phyloP scores from a whole-genome alignment of 352 stramenopile genomes.

The Globisporangium carolinianum region DNA sequence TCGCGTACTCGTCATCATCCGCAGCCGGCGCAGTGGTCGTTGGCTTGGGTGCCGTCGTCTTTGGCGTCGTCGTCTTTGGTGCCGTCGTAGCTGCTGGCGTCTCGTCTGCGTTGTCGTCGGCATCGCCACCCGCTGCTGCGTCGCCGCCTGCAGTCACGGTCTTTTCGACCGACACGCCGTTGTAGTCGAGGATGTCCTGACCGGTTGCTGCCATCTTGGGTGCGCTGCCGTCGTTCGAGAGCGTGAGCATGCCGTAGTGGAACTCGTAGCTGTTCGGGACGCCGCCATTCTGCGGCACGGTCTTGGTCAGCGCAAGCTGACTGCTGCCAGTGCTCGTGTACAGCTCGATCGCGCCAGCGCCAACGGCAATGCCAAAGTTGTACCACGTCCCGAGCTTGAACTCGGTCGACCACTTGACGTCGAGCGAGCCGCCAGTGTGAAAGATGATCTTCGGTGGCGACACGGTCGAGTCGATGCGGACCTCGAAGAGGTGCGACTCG shows the following conservation, averaged over 20 bases:
- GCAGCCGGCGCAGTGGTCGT: background rate
- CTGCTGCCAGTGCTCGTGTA: conserved; percentile 49
- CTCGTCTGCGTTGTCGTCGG: background rate
- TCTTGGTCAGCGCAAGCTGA: conserved; percentile 32
- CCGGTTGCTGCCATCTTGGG: conserved; percentile 33
- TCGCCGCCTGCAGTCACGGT: conserved; percentile 5
- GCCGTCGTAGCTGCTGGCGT: conserved; percentile 4
- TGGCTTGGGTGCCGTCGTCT: background rate
- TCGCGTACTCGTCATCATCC: background rate
- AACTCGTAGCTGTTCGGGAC: conserved; percentile 43
- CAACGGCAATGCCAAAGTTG: conserved; percentile 59
- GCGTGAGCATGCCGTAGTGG: conserved; percentile 59
- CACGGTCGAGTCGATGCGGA: conserved; percentile 43
- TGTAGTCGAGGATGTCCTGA: conserved; percentile 61
- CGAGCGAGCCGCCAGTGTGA: conserved; percentile 33
- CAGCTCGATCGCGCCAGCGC: conserved; percentile 25
- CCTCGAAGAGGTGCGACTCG: conserved; percentile 45
- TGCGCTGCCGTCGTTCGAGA: conserved; percentile 47
- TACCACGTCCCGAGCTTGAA: conserved; percentile 54
- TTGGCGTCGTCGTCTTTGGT: background rate
- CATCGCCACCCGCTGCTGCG: conserved; percentile 1
- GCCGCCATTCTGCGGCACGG: conserved; percentile 18
- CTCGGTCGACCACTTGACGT: conserved; percentile 46
- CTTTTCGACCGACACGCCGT: conserved; percentile 53
- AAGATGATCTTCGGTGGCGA: conserved; percentile 47